Percentiles rank a stretch among this genome's conserved stretches.
These are phyloP conservation scores for Flagelloscypha sp. DNA, from an alignment of 768 basidiomycete species.

Conservation along the genomic window DNA sequence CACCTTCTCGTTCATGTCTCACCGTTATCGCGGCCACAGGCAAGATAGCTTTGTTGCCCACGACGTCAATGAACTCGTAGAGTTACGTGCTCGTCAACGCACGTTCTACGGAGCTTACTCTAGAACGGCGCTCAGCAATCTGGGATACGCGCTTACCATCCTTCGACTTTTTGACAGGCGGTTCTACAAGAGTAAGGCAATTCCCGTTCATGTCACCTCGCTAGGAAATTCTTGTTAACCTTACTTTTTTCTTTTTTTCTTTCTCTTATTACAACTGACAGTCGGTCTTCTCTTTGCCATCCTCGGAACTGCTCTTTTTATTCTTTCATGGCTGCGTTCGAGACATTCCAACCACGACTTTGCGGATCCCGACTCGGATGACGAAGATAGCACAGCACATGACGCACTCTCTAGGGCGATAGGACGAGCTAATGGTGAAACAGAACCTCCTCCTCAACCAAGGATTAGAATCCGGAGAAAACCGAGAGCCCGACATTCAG, in stretches of 20 bases:
- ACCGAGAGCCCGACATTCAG: slow-evolving; percentile 17
- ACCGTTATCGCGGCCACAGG: too few relatives aligned
- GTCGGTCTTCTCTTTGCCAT: slow-evolving; percentile 57
- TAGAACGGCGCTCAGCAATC: slow-evolving; percentile 63
- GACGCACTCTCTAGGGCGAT: slow-evolving; percentile 9
- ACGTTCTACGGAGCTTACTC: slow-evolving; percentile 81
- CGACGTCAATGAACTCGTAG: slow-evolving; percentile 56
- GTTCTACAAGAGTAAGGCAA: slow-evolving; percentile 61
- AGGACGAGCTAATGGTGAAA: slow-evolving; percentile 1
- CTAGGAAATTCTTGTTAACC: slow-evolving; percentile 1
- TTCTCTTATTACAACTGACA: slow-evolving; percentile 23
- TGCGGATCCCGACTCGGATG: slow-evolving; percentile 19
- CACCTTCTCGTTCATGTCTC: too few relatives aligned
- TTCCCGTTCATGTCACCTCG: not conserved
- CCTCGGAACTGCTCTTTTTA: slow-evolving; percentile 52
- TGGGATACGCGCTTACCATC: slow-evolving; percentile 68
- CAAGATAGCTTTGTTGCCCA: slow-evolving; percentile 42
- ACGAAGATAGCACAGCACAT: slow-evolving; percentile 19
- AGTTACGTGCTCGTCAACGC: slow-evolving; percentile 70
- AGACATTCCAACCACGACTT: slow-evolving; percentile 52
- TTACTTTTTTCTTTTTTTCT: slow-evolving; percentile 1
- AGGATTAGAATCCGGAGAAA: slow-evolving; percentile 5
- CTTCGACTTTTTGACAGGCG: slow-evolving; percentile 70
- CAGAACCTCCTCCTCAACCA: not conserved
- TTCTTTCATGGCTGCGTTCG: slow-evolving; percentile 50